Evolutionary conservation across 2,329 filamentous ascomycete genomes (phyloP), one percentile per base, ranked within the genome.

Genomic region (Coniochaeta sp.): DNA sequence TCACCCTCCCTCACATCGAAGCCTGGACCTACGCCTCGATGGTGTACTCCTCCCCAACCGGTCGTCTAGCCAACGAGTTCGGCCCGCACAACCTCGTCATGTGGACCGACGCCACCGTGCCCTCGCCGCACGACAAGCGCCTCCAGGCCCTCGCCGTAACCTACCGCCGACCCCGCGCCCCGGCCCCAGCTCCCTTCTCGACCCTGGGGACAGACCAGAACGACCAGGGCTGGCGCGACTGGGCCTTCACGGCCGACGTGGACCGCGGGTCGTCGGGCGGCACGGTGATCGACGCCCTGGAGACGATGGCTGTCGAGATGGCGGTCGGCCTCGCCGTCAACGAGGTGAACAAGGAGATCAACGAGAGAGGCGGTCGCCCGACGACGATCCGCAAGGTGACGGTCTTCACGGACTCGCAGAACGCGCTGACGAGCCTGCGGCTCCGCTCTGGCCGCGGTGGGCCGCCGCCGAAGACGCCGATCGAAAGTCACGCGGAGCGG

Each of bases 301-400:
- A 56, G 17, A 56, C 54, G 4, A 34, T 56, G 54, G 54, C 54
- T 2, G 30, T 56, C n/a, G 30, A 56, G 17, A 6, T 34, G 3
- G 54, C 54, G 4, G 30, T 56, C 8, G 28, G 19, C 34, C 14
- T 56, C 28, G 54, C 54, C 10, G 2, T 56, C 28, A 12, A 22
- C 19, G 54, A 56, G 10, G 54, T 38, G 12, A 22, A 24, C 54
- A 22, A 38, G n/a, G 8, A n/a, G n/a, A n/a, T n/a, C n/a, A n/a
- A n/a, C 16, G 3, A 26, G 26, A 26, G 50, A 56, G 17, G 7
- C 28, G 17, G 30, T 2, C 54, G 5, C 14, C 42, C 42, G n/a
- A 30, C 47, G 3, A 24, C 42, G 42, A 56, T 56, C 54, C 54
- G 54, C 28, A 56, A 56, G 30, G 54, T 56, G n/a, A 56, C 54